These are phyloP conservation scores for Clonostachys chloroleuca DNA, from an alignment of 2,329 filamentous ascomycete species.

Conservation along the genomic window DNA sequence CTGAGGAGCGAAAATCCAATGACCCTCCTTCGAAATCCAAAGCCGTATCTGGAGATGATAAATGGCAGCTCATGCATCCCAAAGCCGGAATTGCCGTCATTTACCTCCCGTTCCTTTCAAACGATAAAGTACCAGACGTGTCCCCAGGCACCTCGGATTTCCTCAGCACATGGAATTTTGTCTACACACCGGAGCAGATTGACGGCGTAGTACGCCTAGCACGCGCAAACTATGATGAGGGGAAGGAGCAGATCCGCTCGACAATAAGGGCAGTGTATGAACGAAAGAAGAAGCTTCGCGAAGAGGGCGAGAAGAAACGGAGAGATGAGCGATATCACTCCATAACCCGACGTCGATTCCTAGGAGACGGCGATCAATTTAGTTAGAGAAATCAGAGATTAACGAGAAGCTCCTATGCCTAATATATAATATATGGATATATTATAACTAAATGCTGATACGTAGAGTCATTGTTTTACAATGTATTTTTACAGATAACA, in stretches of 20 bases:
- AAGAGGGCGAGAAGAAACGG: constrained; percentile 42
- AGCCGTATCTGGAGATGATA: constrained; percentile 55
- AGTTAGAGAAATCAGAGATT: constrained; percentile 30
- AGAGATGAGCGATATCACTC: constrained; percentile 35
- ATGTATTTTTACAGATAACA: constrained; percentile 26
- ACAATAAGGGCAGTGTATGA: constrained; percentile 89
- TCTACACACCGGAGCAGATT: constrained; percentile 88
- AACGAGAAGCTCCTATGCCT: constrained; percentile 2
- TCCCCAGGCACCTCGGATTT: constrained; percentile 81
- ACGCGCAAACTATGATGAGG: constrained; percentile 81
- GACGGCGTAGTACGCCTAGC: constrained; percentile 81
- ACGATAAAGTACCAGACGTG: constrained; percentile 74
- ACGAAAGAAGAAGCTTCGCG: constrained; percentile 70
- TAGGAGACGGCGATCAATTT: constrained; percentile 65
- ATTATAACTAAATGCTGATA: constrained; percentile 11
- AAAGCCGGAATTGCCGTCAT: constrained; percentile 83
- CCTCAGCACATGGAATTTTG: constrained; percentile 96
- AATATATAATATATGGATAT: constrained; percentile 8
- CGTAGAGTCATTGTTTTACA: constrained; percentile 27
- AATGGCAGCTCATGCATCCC: constrained; percentile 65
- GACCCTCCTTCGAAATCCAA: constrained; percentile 49
- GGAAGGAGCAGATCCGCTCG: constrained; percentile 69
- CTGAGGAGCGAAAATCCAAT: constrained; percentile 60
- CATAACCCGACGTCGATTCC: constrained; percentile 43
- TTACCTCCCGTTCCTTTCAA: constrained; percentile 86